These are phyloP conservation scores for Talaromyces marneffei DNA, from an alignment of 2,329 filamentous ascomycete species.

Conservation along the genomic window DNA sequence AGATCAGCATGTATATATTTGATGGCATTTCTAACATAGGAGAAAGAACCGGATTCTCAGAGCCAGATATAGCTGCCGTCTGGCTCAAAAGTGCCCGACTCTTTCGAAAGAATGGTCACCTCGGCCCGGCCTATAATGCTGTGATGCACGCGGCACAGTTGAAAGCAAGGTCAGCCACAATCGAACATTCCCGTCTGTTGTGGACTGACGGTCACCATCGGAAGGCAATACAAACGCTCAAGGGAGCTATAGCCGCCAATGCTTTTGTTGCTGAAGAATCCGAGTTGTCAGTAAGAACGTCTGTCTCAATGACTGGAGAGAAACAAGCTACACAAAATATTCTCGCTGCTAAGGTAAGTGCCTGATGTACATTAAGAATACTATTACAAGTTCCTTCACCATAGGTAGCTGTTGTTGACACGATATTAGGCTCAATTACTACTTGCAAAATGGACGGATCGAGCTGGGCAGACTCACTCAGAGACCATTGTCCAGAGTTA, in stretches of 20 bases:
- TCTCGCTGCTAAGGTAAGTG: slow-evolving; percentile 39
- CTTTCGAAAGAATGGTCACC: slow-evolving; percentile 48
- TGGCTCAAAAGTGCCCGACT: slow-evolving; percentile 17
- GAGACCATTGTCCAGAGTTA: slow-evolving; percentile 75
- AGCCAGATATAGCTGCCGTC: slow-evolving; percentile 23
- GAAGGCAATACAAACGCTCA: slow-evolving; percentile 87
- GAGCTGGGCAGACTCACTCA: slow-evolving; percentile 86
- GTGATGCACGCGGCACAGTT: slow-evolving; percentile 82
- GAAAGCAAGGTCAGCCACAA: slow-evolving; percentile 79
- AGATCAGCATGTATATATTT: too few species aligned
- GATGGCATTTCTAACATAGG: neutral
- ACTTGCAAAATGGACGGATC: slow-evolving; percentile 93
- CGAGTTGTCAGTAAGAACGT: slow-evolving; percentile 29
- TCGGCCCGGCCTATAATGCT: slow-evolving; percentile 83
- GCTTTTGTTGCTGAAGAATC: slow-evolving; percentile 57
- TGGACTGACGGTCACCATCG: slow-evolving; percentile 92
- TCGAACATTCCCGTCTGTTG: slow-evolving; percentile 86
- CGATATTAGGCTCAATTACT: slow-evolving; percentile 65
- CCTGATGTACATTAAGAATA: neutral
- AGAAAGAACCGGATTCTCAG: slow-evolving; percentile 10
- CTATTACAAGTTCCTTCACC: neutral
- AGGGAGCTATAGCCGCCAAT: slow-evolving; percentile 76
- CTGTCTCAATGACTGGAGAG: slow-evolving; percentile 34
- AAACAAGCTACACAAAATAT: slow-evolving; percentile 48
- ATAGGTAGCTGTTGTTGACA: slow-evolving; percentile 14